A percentile compares a stretch with the other conserved stretches of the same genome.
phyloP scores from a whole-genome alignment of 2,329 filamentous ascomycete genomes.

The Verticillium zaregamsianum region DNA sequence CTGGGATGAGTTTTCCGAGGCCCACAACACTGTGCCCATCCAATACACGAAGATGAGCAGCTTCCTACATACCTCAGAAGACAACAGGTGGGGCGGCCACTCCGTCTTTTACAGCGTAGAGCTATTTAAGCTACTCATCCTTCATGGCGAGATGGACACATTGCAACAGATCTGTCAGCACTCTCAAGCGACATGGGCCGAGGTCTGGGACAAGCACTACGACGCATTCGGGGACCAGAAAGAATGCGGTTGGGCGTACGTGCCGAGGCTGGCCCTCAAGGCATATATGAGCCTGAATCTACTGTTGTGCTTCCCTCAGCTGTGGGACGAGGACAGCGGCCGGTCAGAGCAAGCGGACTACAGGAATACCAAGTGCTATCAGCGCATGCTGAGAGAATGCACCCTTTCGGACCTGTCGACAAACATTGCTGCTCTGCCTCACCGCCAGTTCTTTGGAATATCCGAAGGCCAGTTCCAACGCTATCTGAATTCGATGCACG shows the following conservation, averaged over 20 bases:
- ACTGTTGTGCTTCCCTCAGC: constrained; percentile 10
- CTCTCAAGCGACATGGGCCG: constrained; percentile 4
- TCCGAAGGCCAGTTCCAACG: constrained; percentile 7
- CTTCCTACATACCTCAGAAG: neutral
- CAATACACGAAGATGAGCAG: too few species aligned
- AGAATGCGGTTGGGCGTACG: constrained; percentile 12
- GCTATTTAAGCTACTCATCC: constrained; percentile 18
- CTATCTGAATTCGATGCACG: too few species aligned
- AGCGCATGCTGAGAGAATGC: constrained; percentile 6
- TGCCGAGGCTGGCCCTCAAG: constrained; percentile 11
- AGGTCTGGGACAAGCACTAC: neutral
- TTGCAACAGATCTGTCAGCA: constrained; percentile 14
- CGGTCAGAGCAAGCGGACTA: constrained; percentile 8
- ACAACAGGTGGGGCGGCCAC: neutral
- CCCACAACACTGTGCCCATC: too few species aligned
- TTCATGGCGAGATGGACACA: constrained; percentile 18
- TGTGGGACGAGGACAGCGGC: constrained; percentile 3
- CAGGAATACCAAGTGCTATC: constrained; percentile 12
- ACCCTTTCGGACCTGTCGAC: neutral
- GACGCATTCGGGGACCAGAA: neutral
- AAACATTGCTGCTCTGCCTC: constrained; percentile 8
- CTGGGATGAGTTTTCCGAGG: too few species aligned
- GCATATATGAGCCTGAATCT: constrained; percentile 18
- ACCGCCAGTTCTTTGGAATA: constrained; percentile 16
- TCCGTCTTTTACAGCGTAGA: constrained; percentile 14